Percentiles rank a stretch among this genome's conserved stretches.
Conservation (phyloP, 2,329 filamentous ascomycete species). For the Diaporthe humulicola region DNA sequence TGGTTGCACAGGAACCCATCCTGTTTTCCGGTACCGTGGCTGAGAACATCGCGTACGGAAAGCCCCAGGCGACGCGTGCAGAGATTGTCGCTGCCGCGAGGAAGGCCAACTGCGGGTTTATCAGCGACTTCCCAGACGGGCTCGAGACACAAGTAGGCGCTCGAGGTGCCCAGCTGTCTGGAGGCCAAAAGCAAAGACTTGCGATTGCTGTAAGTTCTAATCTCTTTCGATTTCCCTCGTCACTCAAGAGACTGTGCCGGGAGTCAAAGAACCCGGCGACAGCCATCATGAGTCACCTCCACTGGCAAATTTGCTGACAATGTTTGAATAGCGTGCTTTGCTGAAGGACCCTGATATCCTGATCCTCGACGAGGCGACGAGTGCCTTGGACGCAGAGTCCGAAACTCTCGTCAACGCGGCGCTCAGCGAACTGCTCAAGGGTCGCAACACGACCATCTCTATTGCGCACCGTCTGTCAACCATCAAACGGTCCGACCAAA, state of each 20-base stretch:
- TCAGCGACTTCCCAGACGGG: conserved; percentile 95
- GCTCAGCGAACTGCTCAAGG: conserved; percentile 82
- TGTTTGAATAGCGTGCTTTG: conserved; percentile 72
- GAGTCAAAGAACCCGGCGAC: neutral
- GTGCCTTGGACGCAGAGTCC: conserved; percentile 94
- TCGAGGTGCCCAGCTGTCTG: conserved; percentile 91
- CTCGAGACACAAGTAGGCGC: conserved; percentile 95
- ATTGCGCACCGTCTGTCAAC: conserved; percentile 97
- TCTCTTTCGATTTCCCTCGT: too few species aligned
- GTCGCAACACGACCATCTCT: conserved; percentile 95
- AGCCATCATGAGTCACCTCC: neutral
- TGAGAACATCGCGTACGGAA: conserved; percentile 93
- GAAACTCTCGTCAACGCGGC: conserved; percentile 97
- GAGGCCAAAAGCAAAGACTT: conserved; percentile 97
- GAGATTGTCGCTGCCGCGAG: conserved; percentile 90
- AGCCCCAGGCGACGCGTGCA: conserved; percentile 79
- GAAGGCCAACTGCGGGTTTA: conserved; percentile 96
- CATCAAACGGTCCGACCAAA: conserved; percentile 94
- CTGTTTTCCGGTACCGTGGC: conserved; percentile 88
- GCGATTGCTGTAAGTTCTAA: conserved; percentile 77
- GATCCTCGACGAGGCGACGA: conserved; percentile 96
- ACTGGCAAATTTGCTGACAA: neutral
- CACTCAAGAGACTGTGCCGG: too few species aligned
- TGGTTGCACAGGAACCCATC: conserved; percentile 96
- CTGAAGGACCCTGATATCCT: conserved; percentile 97